These are phyloP conservation scores for Kwoniella dendrophila DNA, from an alignment of 768 basidiomycete species.

Conservation along the genomic window DNA sequence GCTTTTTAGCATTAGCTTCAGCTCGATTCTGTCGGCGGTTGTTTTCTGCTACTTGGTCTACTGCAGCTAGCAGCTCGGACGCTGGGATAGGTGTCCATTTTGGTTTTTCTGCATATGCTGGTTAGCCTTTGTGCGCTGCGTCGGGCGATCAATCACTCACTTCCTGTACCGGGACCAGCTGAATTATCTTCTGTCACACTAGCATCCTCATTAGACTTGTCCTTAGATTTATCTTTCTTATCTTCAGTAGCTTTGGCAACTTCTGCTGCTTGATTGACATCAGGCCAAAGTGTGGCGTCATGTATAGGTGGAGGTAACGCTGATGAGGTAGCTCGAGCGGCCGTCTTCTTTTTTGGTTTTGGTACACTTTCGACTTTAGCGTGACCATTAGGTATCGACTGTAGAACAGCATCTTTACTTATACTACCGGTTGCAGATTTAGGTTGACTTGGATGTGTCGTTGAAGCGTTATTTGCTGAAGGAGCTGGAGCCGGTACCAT, in stretches of 20 bases:
- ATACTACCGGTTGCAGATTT: background rate
- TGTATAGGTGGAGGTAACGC: conserved; percentile 26
- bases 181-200: conserved; percentile 24
- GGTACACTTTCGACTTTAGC: conserved; percentile 3
- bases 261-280: conserved; percentile 42
- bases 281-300: conserved; percentile 46
- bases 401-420: background rate
- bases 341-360: conserved; percentile 26
- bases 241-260: conserved; percentile 32
- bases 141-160: too few species aligned
- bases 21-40: conserved; percentile 21
- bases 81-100: conserved; percentile 68
- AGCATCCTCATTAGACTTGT: conserved; percentile 32
- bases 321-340: conserved; percentile 6
- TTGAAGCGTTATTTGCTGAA: background rate
- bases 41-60: conserved; percentile 56
- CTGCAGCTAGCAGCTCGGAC: conserved; percentile 63
- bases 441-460: background rate
- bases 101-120: conserved; percentile 59
- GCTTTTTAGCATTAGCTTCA: conserved; percentile 24
- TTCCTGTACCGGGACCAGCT: conserved; percentile 16
- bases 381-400: conserved; percentile 9
- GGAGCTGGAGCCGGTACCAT: conserved; percentile 16
- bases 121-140: too few species aligned
- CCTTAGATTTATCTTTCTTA: conserved; percentile 33